Conservation (phyloP, 2,329 filamentous ascomycete genomes). For the Ophiosphaerella herpotricha region DNA sequence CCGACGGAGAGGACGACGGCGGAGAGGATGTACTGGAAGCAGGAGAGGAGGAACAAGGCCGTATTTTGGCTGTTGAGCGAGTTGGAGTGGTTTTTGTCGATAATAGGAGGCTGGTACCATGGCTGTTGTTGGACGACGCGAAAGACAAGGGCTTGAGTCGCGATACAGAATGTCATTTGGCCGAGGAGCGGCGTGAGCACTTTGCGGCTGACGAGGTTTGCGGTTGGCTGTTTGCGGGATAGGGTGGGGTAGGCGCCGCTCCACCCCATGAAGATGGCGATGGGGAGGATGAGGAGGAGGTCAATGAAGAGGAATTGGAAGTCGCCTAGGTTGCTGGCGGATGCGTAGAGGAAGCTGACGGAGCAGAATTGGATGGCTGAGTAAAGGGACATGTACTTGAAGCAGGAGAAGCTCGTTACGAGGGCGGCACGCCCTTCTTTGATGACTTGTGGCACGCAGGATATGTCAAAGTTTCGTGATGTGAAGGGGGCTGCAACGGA, state of each 20-base stretch:
- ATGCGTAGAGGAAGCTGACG: constrained; percentile 94
- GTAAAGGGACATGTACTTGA: constrained; percentile 99
- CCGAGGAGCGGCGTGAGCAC: constrained; percentile 87
- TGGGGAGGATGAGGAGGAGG: constrained; percentile 86
- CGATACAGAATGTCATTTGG: constrained; percentile 80
- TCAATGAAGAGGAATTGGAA: constrained; percentile 99
- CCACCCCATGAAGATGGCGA: constrained; percentile 99
- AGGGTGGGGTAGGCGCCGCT: constrained; percentile 79
- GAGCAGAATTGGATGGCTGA: constrained; percentile 99
- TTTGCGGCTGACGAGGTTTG: constrained; percentile 89
- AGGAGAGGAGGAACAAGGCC: constrained; percentile 83
- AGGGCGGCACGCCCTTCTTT: constrained; percentile 89
- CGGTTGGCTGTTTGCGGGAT: constrained; percentile 84
- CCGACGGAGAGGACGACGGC: constrained; percentile 92
- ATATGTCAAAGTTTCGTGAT: constrained; percentile 92
- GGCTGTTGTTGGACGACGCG: constrained; percentile 74
- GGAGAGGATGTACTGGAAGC: constrained; percentile 92
- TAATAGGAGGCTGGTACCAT: constrained; percentile 81
- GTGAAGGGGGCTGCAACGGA: constrained; percentile 98
- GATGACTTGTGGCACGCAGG: constrained; percentile 91
- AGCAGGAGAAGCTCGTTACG: constrained; percentile 98
- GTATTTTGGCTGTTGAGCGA: constrained; percentile 94
- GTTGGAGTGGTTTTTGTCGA: constrained; percentile 80
- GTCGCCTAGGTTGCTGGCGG: constrained; percentile 91
- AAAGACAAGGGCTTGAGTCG: constrained; percentile 76